Evolutionary conservation across 441 rosid genomes (phyloP).

Genomic region (Corymbia citriodora): DNA sequence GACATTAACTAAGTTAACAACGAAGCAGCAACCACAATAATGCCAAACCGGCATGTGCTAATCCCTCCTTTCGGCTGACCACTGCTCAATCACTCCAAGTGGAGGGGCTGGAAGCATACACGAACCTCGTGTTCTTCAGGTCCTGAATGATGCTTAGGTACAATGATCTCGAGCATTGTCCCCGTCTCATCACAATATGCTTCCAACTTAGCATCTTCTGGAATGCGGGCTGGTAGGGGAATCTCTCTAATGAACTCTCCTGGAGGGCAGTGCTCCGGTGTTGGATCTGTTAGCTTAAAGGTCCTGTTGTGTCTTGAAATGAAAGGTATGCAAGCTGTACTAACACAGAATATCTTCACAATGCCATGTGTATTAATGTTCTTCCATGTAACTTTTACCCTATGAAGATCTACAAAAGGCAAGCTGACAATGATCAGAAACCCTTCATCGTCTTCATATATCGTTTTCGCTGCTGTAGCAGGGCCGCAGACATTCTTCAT

Average conservation of each 20-base stretch:
- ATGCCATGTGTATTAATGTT: constrained; percentile 51
- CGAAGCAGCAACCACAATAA: constrained; percentile 30
- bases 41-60: constrained; percentile 26
- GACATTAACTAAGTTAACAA: constrained; percentile 40
- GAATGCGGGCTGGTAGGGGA: constrained; percentile 68
- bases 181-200: constrained; percentile 77
- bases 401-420: constrained; percentile 61
- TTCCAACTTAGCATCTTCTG: constrained; percentile 81
- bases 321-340: constrained; percentile 49
- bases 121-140: constrained; percentile 92
- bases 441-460: constrained; percentile 58
- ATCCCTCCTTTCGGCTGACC: constrained; percentile 30
- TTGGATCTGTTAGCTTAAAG: constrained; percentile 72
- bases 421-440: constrained; percentile 58
- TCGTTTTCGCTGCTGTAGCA: constrained; percentile 60
- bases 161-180: constrained; percentile 65
- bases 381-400: constrained; percentile 69
- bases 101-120: constrained; percentile 68
- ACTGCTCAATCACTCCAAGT: constrained; percentile 44
- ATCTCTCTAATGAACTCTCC: constrained; percentile 81
- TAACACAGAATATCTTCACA: constrained; percentile 51
- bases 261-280: constrained; percentile 92
- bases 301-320: constrained; percentile 56
- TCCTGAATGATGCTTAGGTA: constrained; percentile 74
- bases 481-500: constrained; percentile 53